Evolutionary conservation across 2,329 filamentous ascomycete species (phyloP).

Genomic region (Fusarium piperis): DNA sequence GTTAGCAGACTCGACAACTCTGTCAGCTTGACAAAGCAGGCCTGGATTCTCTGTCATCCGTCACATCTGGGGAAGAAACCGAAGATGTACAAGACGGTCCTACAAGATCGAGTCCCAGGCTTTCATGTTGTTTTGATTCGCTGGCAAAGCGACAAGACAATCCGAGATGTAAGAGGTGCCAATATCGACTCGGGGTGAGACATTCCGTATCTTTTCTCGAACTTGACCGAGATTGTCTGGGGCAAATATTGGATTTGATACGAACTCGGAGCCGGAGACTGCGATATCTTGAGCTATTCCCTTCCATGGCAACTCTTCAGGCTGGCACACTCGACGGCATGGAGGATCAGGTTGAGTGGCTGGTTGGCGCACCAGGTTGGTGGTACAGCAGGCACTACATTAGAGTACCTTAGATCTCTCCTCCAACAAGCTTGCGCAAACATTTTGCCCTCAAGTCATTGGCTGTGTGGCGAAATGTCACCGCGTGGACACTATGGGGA

Average conservation of each 20-base stretch:
- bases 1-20: conserved; percentile 12
- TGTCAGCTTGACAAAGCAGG: conserved; percentile 36
- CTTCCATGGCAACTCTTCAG: not conserved
- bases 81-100: conserved; percentile 15
- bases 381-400: not conserved
- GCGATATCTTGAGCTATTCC: not conserved
- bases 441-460: not conserved
- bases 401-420: not conserved
- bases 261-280: not conserved
- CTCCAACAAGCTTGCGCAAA: not conserved
- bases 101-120: conserved; percentile 13
- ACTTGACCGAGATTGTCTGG: not conserved
- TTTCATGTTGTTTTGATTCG: conserved; percentile 9
- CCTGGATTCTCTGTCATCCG: conserved; percentile 4
- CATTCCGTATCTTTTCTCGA: not conserved
- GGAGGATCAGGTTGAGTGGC: not conserved
- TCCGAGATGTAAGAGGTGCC: not conserved
- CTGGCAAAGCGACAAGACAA: conserved; percentile 11
- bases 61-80: conserved; percentile 22
- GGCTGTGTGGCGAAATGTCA: not conserved
- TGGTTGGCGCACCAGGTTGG: not conserved
- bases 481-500: not conserved
- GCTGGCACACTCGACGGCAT: not conserved
- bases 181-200: not conserved
- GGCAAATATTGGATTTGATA: not conserved